Evolutionary conservation across 2,329 filamentous ascomycete species (phyloP), one percentile per base, ranked within the genome.

Genomic region (Botryotinia globosa): DNA sequence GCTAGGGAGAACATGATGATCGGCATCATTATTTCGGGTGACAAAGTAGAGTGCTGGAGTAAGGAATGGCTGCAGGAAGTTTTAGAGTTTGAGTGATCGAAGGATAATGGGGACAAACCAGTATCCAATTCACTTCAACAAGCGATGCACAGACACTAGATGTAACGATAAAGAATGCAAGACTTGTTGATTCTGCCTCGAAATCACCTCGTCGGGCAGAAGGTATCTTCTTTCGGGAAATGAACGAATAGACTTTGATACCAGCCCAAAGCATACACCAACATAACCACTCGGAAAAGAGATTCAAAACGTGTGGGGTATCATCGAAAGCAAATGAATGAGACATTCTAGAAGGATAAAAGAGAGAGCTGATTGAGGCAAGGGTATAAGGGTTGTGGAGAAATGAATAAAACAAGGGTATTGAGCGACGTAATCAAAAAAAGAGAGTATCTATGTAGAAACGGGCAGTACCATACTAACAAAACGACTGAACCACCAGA

Each of bases 41-140:
- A 72, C 70, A n/a, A 72, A 48, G 44, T 72, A 72, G 20, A 72
- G 48, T 25, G 70, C 62, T 29, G 70, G 70, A n/a, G 70, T 72
- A 29, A 72, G 32, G 51, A 72, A 68, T 29, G 70, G 70, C 70
- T 72, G 29, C 37, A 22, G 9, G 18, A 18, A 68, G 39, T 42
- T 14, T 44, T 32, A 54, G 61, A 56, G 37, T 20, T 66, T n/a
- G 22, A 32, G 69, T 9, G 44, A 32, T 58, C 10, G 61, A 58
- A 56, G 14, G 4, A 65, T 3, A n/a, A 42, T 32, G 39, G 25
- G 29, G 51, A 72, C 70, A 32, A 22, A 72, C 70, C 70, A 72
- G 22, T 42, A 72, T 68, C 70, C 70, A 72, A 68, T 72, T 59
- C 10, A 72, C 48, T 42, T 72, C 62, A 8, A 66, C 54, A 25